These are phyloP conservation scores for Penicillium brevicompactum DNA, from an alignment of 2,329 filamentous ascomycete genomes.

Conservation along the genomic window DNA sequence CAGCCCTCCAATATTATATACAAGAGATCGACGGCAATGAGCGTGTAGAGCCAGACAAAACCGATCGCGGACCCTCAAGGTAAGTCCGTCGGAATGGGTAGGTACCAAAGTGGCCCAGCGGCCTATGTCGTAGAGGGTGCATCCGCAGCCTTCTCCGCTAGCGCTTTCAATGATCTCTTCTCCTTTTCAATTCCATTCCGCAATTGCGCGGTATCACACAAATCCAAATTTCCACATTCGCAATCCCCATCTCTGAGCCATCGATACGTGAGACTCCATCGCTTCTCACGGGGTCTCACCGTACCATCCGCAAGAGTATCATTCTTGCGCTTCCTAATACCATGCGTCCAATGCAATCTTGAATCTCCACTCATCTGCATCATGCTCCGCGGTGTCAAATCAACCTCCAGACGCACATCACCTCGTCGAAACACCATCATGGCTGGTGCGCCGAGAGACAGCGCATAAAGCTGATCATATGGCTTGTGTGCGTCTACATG, in stretches of 20 bases:
- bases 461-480: conserved; percentile 41
- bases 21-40: too few species aligned
- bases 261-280: conserved; percentile 60
- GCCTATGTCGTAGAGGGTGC: not conserved
- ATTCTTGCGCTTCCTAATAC: conserved; percentile 57
- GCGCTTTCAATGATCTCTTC: conserved; percentile 39
- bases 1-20: too few species aligned
- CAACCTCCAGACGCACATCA: conserved; percentile 45
- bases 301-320: conserved; percentile 51
- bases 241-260: conserved; percentile 55
- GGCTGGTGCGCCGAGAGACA: conserved; percentile 35
- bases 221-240: conserved; percentile 52
- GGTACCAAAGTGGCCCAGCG: not conserved
- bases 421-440: conserved; percentile 35
- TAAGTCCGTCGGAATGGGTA: not conserved
- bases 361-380: conserved; percentile 55
- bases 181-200: conserved; percentile 52
- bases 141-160: conserved; percentile 12
- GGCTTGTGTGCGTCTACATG: conserved; percentile 61
- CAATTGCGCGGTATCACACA: conserved; percentile 57
- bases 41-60: too few species aligned
- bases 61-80: too few species aligned
- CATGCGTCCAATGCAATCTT: conserved; percentile 59
- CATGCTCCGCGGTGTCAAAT: conserved; percentile 54
- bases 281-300: conserved; percentile 45